phyloP scores from a whole-genome alignment of 2,329 filamentous ascomycete species.

The Trichoderma guizhouense region DNA sequence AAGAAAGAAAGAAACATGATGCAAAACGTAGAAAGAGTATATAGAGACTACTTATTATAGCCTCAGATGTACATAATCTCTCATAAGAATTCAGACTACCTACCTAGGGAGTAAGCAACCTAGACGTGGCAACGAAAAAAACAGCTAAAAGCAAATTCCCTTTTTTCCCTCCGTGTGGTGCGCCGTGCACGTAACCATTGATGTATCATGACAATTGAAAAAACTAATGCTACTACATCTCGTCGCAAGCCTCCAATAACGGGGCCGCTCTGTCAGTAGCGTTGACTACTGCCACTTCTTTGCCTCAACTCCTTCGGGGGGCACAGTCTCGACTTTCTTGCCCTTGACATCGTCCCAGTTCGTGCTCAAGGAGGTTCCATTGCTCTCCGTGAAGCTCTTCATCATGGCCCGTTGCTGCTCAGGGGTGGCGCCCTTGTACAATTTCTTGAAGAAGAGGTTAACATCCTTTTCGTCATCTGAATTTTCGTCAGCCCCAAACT shows the following conservation, averaged over 20 bases:
- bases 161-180: neutral
- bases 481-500: conserved; percentile 51
- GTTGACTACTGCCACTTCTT: conserved; percentile 60
- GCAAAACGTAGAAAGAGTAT: neutral
- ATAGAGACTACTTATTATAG: neutral
- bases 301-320: conserved; percentile 73
- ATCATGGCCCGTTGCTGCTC: conserved; percentile 93
- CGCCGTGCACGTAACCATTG: neutral
- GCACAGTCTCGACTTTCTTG: conserved; percentile 66
- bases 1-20: neutral
- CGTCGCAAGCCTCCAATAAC: neutral
- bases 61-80: neutral
- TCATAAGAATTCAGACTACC: neutral
- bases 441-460: conserved; percentile 83
- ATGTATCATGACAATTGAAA: neutral
- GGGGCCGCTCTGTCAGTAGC: neutral
- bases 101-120: too few species aligned
- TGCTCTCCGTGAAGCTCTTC: conserved; percentile 94
- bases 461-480: conserved; percentile 59
- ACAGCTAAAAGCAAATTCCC: neutral
- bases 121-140: neutral
- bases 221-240: neutral
- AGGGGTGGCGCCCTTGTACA: conserved; percentile 72
- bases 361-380: conserved; percentile 87
- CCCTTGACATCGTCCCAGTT: conserved; percentile 81